Evolutionary conservation across 495 filamentous ascomycete genomes (phyloP), one percentile per base, ranked within the genome.

Genomic region (Sordaria brevicollis): DNA sequence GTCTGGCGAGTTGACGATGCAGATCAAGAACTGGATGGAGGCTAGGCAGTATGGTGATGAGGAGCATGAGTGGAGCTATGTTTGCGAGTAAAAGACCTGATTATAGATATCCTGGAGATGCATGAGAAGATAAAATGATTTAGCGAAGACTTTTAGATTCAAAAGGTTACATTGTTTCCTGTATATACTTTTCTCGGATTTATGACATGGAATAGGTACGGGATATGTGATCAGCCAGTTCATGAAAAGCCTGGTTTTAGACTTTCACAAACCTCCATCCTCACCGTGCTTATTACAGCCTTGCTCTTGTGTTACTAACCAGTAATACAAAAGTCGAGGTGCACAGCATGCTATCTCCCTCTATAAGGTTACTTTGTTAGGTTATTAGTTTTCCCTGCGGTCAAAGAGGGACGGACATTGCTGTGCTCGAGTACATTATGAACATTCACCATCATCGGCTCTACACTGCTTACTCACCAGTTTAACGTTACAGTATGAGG

Each of bases 1-100:
- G 81, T 92, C 90, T 8, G 96, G 95, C 54, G 90, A 93, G 76
- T 86, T 97, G 71, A 88, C 95, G 54, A 82, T 86, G 73, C 85
- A 86, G 79, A 92, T 99, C 90, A 97, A 96, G 89, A 86, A 86
- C 73, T 99, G 95, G 95, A 97, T 99, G 72, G 93, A 97, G 81
- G 89, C 83, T 54, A 91, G 94, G 70, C 93, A 97, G 81, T 97
- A 98, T 77, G 95, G 95, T 57, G 93, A 96, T 74, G 93, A 96
- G 79, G 84, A 90, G 76, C 91, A 96, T 78, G 84, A 88, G 68
- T 97, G 93, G 93, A 93, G 92, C 73, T 82, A 86, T 71, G 68
- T 79, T 21, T 83, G 82, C 72, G 79, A 80, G 68, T 17, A 21
- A 29, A 41, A n/a, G n/a, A n/a, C n/a, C n/a, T n/a, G 21, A 57